phyloP scores from a whole-genome alignment of 805 yeast genomes.

The Sungouiozyma ichnusensis region DNA sequence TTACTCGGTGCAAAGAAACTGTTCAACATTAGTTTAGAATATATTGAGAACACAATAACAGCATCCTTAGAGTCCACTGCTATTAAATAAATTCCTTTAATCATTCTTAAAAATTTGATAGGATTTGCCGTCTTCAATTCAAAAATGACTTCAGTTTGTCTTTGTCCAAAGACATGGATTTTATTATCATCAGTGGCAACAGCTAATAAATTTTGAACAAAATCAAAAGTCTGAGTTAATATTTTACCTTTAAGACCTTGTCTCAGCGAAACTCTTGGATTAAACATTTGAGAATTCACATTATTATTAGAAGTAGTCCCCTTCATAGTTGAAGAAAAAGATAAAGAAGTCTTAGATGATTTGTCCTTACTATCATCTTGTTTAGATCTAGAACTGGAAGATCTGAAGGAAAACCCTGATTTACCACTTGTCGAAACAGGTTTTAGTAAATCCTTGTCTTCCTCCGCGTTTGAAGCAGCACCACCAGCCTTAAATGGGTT shows the following conservation, averaged over 20 bases:
- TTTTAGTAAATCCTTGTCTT: background rate
- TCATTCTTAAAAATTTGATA: slow-evolving; percentile 49
- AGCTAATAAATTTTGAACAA: slow-evolving; percentile 79
- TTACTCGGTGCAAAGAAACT: slow-evolving; percentile 53
- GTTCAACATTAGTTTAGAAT: slow-evolving; percentile 48
- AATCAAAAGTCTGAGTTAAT: slow-evolving; percentile 67
- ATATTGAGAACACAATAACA: slow-evolving; percentile 60
- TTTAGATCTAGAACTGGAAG: background rate
- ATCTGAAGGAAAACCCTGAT: background rate
- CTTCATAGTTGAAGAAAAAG: slow-evolving; percentile 14
- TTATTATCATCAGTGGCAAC: slow-evolving; percentile 60
- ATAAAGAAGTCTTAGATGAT: background rate
- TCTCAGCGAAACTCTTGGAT: slow-evolving; percentile 25
- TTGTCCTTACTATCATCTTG: background rate
- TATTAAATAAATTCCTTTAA: slow-evolving; percentile 73
- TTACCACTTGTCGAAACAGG: no score
- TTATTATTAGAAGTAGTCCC: slow-evolving; percentile 19
- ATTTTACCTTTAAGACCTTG: slow-evolving; percentile 61
- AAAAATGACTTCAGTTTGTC: slow-evolving; percentile 61
- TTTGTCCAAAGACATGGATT: slow-evolving; percentile 78
- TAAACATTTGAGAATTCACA: slow-evolving; percentile 20
- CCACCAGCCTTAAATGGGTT: slow-evolving; percentile 26
- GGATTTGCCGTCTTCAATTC: slow-evolving; percentile 40
- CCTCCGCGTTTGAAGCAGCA: background rate
- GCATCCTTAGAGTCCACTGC: slow-evolving; percentile 54